Percentiles rank a stretch among this genome's conserved stretches.
These are phyloP conservation scores for Dryadomyces sulphureus DNA, from an alignment of 2,329 filamentous ascomycete genomes.

Conservation along the genomic window DNA sequence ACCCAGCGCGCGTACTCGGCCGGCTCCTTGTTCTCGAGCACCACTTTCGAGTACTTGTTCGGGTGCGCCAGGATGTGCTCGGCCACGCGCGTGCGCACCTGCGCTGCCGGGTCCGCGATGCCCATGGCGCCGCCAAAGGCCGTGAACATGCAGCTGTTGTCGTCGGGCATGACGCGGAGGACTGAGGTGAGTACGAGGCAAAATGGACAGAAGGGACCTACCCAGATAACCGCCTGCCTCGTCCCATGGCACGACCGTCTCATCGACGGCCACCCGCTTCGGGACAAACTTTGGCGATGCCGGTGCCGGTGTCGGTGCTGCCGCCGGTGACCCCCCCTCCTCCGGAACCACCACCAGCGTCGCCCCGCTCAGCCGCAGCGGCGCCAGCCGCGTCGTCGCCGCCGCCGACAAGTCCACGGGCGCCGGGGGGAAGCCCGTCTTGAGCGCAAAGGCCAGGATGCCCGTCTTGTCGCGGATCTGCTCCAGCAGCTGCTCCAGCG, in stretches of 20 bases:
- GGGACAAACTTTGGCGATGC: slow-evolving; percentile 14
- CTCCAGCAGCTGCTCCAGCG: slow-evolving; percentile 43
- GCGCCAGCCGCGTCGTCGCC: slow-evolving; percentile 21
- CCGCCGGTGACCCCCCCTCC: slow-evolving; percentile 3
- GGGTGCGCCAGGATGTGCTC: slow-evolving; percentile 62
- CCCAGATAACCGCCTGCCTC: slow-evolving; percentile 35
- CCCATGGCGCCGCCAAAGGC: slow-evolving; percentile 74
- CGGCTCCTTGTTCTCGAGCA: slow-evolving; percentile 54
- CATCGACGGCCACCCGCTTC: slow-evolving; percentile 22
- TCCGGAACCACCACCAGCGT: slow-evolving; percentile 33
- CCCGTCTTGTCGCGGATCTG: slow-evolving; percentile 50
- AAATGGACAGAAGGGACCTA: background rate
- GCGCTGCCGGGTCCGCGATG: slow-evolving; percentile 24
- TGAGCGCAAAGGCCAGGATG: slow-evolving; percentile 55
- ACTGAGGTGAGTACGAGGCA: slow-evolving; percentile 26
- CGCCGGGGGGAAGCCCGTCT: slow-evolving; percentile 72
- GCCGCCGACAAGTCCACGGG: slow-evolving; percentile 45
- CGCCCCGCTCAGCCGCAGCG: slow-evolving; percentile 33
- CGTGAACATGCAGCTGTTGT: slow-evolving; percentile 89
- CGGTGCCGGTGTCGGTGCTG: slow-evolving; percentile 9
- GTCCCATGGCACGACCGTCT: slow-evolving; percentile 32
- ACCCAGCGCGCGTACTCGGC: slow-evolving; percentile 73
- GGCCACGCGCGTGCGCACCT: slow-evolving; percentile 64
- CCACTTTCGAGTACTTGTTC: slow-evolving; percentile 57
- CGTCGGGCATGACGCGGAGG: slow-evolving; percentile 88